A percentile compares a stretch with the other conserved stretches of the same genome.
These are phyloP conservation scores for Shiraia sp. DNA, from an alignment of 2,329 filamentous ascomycete genomes.

Conservation along the genomic window DNA sequence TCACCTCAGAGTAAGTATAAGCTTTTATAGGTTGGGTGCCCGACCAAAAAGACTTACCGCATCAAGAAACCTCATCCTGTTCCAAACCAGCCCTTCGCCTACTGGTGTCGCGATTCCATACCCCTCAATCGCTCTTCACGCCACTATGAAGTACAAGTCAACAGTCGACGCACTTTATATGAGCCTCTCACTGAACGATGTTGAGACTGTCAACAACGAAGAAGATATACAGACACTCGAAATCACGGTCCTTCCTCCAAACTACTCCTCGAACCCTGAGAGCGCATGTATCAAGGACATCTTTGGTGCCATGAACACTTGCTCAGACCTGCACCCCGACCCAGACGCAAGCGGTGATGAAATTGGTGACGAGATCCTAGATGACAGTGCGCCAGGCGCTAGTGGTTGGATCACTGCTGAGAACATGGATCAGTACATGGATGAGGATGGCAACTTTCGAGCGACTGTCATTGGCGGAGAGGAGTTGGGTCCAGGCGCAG, in stretches of 20 bases:
- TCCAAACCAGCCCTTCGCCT: slow-evolving; percentile 57
- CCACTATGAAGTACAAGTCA: slow-evolving; percentile 63
- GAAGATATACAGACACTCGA: slow-evolving; percentile 68
- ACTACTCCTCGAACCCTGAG: slow-evolving; percentile 25
- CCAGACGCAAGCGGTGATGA: slow-evolving; percentile 61
- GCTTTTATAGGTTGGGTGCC: background rate
- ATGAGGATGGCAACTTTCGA: slow-evolving; percentile 45
- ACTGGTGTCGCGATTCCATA: slow-evolving; percentile 73
- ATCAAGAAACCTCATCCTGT: slow-evolving; percentile 62
- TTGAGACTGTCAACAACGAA: slow-evolving; percentile 61
- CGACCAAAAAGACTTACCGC: slow-evolving; percentile 3
- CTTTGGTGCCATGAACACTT: slow-evolving; percentile 72
- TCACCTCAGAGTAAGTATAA: slow-evolving; percentile 48
- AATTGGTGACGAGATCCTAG: slow-evolving; percentile 54
- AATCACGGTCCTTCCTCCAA: slow-evolving; percentile 64
- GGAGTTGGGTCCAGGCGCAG: slow-evolving; percentile 43
- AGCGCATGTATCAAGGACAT: slow-evolving; percentile 53
- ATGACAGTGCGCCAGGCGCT: slow-evolving; percentile 68
- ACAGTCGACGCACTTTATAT: slow-evolving; percentile 41
- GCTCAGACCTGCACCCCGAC: slow-evolving; percentile 77
- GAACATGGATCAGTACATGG: slow-evolving; percentile 75
- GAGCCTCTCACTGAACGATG: slow-evolving; percentile 53
- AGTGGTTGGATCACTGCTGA: slow-evolving; percentile 89
- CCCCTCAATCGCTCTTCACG: slow-evolving; percentile 74
- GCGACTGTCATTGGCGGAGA: slow-evolving; percentile 31